Base-by-base conservation (phyloP, 495 filamentous ascomycete genomes). In the Aspergillus cavernicola region DNA sequence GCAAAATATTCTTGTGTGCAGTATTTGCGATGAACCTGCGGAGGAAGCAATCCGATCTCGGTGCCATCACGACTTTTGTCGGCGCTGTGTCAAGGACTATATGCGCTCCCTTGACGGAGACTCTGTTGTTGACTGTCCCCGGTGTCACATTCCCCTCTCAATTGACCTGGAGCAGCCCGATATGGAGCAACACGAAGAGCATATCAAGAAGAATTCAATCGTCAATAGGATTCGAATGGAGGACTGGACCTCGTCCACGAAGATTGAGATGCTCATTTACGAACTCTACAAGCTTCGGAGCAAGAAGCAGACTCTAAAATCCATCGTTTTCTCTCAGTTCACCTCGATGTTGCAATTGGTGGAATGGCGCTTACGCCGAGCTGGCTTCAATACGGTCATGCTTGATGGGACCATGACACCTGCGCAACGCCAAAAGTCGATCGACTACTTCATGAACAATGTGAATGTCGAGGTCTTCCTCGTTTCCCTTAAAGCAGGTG, bases 211-310 rank as follows among this genome's bases (percentile, higher is more conserved):
- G 66, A 88, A 82, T 6, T 93, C 89, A 9, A 97, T 98, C 68
- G 95, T 96, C 75, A 96, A 96, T 67, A 87, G 93, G 35, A 97
- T 97, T 64, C 85, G 89, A 62, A 96, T 97, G 92, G 88, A 92
- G 57, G 84, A 95, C 58, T 98, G 93, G 93, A 95, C 89, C 1
- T 95, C 89, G 1, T 96, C 90, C 3, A 95, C 92, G 38, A 98
- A 98, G 73, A 98, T 98, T 57, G 93, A 98, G 74, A 85, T 92
- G 63, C 80, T 97, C 11, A 84, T 97, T 12, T 92, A 96, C 57
- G 91, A 97, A 56, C 82, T 98, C 1, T 90, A 92, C 74, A 84
- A 87, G 64, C 76, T 97, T 47, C 80, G 93, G 54, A 92, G 83
- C 46, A 88, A 92, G 68, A 95, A 95, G 58, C 85, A 90, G 39